Conservation (phyloP, 139 green algal species). For the Zygnema circumcarinatum region DNA sequence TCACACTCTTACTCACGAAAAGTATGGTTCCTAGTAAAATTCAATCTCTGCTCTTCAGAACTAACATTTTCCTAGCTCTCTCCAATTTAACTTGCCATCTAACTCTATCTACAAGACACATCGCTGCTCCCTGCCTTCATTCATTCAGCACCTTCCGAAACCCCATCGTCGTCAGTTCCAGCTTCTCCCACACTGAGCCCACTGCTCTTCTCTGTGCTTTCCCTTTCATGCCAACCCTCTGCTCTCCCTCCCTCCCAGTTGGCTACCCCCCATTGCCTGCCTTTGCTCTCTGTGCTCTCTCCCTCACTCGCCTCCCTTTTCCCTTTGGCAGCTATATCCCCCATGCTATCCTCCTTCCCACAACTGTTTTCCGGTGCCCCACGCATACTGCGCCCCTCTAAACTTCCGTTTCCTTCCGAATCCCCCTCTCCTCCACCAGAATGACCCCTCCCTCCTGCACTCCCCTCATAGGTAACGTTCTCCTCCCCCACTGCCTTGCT, state of each 20-base stretch:
- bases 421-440: no score
- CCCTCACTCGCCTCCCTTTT: background rate
- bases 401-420: no score
- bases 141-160: background rate
- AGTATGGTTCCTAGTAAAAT: no score
- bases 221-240: background rate
- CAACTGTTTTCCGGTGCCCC: no score
- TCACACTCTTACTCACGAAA: no score
- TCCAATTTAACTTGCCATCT: background rate
- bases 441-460: constrained; percentile 5
- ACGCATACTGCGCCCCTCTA: no score
- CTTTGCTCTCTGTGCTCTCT: background rate
- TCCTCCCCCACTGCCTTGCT: background rate
- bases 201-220: background rate
- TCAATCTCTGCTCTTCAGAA: no score
- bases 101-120: background rate
- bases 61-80: background rate
- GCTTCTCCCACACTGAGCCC: no score
- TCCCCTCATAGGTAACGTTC: background rate
- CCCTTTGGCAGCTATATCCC: background rate
- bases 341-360: constrained; percentile 6
- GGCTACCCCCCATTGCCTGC: background rate
- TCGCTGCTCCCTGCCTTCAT: background rate
- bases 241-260: background rate
- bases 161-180: background rate